Percentiles rank a stretch among this genome's conserved stretches.
Conservation (phyloP, 257 asterid species). For the Knoxia roxburghii region DNA sequence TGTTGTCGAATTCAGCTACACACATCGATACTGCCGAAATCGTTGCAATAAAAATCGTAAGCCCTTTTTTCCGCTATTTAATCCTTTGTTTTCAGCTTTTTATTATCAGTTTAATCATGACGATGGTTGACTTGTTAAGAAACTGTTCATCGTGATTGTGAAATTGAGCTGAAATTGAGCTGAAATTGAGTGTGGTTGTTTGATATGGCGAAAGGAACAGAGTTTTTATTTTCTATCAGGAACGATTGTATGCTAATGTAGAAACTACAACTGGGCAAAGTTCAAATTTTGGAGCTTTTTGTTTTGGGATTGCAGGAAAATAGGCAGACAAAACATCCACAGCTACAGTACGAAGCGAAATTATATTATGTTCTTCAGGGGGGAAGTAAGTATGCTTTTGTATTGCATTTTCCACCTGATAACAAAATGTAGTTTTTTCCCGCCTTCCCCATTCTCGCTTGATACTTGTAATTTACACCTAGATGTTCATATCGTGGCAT, state of each 20-base stretch:
- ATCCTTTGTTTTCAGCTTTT: neutral
- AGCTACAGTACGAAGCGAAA: conserved; percentile 90
- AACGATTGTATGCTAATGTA: neutral
- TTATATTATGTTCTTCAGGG: conserved; percentile 83
- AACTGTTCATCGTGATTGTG: neutral
- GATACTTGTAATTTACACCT: neutral
- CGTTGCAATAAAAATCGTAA: conserved; percentile 91
- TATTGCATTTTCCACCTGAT: neutral
- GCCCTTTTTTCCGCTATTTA: conserved; percentile 9
- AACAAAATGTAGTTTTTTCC: neutral
- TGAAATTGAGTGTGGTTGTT: neutral
- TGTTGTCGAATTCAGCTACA: conserved; percentile 51
- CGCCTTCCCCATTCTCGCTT: neutral
- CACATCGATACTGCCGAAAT: conserved; percentile 83
- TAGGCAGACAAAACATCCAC: conserved; percentile 86
- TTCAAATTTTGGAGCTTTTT: neutral
- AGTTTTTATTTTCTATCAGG: too few relatives aligned
- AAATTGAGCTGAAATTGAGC: neutral
- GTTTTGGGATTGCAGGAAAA: conserved; percentile 60
- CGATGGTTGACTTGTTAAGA: neutral
- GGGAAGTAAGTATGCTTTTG: conserved; percentile 64
- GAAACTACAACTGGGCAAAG: neutral
- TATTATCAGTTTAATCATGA: neutral
- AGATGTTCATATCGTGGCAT: neutral
- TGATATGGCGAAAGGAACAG: neutral